Percentiles rank a stretch among this genome's conserved stretches.
phyloP scores from a whole-genome alignment of 1,284 basidiomycete species.

The Moesziomyces sp. region DNA sequence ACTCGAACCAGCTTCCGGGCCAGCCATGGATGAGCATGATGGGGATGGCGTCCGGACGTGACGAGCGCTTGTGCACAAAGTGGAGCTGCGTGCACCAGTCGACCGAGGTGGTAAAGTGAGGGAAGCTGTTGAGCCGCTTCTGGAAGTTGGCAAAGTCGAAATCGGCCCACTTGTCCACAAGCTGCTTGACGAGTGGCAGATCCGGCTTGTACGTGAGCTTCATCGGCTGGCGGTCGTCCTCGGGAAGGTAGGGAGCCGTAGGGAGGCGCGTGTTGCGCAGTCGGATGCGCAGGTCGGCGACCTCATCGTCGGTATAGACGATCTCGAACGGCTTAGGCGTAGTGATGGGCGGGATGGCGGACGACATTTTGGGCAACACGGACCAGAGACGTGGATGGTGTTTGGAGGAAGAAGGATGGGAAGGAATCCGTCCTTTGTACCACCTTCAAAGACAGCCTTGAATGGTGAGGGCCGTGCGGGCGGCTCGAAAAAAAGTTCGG shows the following conservation, averaged over 20 bases:
- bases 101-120: conserved; percentile 55
- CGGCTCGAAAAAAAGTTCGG: not conserved
- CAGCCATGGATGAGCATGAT: conserved; percentile 63
- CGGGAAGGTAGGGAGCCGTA: conserved; percentile 35
- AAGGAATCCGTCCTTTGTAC: not conserved
- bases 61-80: conserved; percentile 49
- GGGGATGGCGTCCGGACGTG: conserved; percentile 52
- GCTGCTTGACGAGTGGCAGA: conserved; percentile 26
- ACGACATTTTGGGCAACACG: conserved; percentile 7
- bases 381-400: not conserved
- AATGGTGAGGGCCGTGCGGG: not conserved
- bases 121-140: conserved; percentile 34
- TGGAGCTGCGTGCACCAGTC: conserved; percentile 59
- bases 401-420: not conserved
- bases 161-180: conserved; percentile 34
- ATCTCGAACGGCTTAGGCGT: conserved; percentile 48
- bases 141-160: conserved; percentile 36
- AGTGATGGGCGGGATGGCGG: conserved; percentile 33
- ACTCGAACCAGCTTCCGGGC: conserved; percentile 57
- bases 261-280: conserved; percentile 48
- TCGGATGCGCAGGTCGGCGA: conserved; percentile 39
- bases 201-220: conserved; percentile 36
- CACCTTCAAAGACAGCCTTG: not conserved
- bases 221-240: conserved; percentile 21
- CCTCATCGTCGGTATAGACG: conserved; percentile 38